Conservation (phyloP, 257 asterid genomes). For the Scutellaria minor region DNA sequence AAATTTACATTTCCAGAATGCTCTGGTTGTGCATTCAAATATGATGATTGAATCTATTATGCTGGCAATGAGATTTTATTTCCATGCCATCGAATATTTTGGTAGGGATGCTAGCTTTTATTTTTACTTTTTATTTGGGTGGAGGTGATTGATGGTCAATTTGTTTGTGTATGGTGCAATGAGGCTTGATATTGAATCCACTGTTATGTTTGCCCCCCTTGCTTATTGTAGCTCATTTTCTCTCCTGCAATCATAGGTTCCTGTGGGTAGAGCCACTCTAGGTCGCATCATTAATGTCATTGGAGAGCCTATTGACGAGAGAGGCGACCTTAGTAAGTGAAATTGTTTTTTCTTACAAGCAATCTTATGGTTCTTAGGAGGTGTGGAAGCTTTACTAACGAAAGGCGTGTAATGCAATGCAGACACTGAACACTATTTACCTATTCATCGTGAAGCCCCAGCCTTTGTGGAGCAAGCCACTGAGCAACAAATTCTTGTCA, state of each 20-base stretch:
- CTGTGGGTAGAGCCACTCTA: constrained; percentile 95
- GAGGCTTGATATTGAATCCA: not conserved
- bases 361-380: not conserved
- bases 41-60: not conserved
- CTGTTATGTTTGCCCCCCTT: not conserved
- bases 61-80: not conserved
- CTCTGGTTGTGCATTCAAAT: not conserved
- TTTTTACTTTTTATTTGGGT: not conserved
- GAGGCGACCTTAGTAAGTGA: constrained; percentile 78
- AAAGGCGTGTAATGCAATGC: constrained; percentile 44
- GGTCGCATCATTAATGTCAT: constrained; percentile 95
- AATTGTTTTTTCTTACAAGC: not conserved
- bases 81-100: not conserved
- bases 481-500: constrained; percentile 91
- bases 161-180: not conserved
- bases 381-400: constrained; percentile 16
- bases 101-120: too few relatives aligned
- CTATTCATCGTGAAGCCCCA: constrained; percentile 96
- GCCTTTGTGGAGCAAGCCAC: constrained; percentile 93
- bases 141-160: not conserved
- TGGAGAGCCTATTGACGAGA: constrained; percentile 90
- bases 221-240: not conserved
- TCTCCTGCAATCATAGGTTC: constrained; percentile 53
- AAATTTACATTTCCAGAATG: too few relatives aligned
- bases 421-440: constrained; percentile 87